phyloP scores from a whole-genome alignment of 2,329 filamentous ascomycete species.

The Diaporthe humulicola region DNA sequence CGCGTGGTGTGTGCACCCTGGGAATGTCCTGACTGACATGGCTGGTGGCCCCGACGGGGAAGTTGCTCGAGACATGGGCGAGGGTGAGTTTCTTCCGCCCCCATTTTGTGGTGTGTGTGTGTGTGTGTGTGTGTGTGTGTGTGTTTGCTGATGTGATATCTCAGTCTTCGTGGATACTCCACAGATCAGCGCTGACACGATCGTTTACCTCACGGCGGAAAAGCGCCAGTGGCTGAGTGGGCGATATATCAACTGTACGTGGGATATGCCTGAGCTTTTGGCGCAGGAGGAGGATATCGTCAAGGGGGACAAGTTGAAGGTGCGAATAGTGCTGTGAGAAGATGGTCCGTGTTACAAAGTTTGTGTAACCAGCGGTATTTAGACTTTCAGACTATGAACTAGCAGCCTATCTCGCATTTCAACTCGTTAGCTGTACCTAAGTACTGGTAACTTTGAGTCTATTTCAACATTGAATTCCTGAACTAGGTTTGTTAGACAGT shows the following conservation, averaged over 20 bases:
- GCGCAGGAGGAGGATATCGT: conserved; percentile 2
- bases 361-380: background rate
- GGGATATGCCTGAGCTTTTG: conserved; percentile 23
- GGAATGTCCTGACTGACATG: conserved; percentile 54
- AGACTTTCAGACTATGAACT: background rate
- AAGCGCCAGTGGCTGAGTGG: conserved; percentile 31
- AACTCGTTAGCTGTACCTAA: too few relatives aligned
- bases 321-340: conserved; percentile 15
- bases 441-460: background rate
- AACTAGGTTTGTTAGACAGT: background rate
- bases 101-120: too few relatives aligned
- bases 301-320: conserved; percentile 27
- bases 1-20: conserved; percentile 58
- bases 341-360: background rate
- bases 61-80: background rate
- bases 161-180: conserved; percentile 19
- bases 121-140: background rate
- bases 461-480: background rate
- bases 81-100: conserved; percentile 9
- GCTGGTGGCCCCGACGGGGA: conserved; percentile 24
- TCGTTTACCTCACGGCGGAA: conserved; percentile 27
- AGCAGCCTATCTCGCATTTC: background rate
- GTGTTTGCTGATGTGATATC: background rate
- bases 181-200: conserved; percentile 30
- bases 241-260: conserved; percentile 29